phyloP scores from a whole-genome alignment of 176 grass and related monocot species.

The Oryza glaberrima region DNA sequence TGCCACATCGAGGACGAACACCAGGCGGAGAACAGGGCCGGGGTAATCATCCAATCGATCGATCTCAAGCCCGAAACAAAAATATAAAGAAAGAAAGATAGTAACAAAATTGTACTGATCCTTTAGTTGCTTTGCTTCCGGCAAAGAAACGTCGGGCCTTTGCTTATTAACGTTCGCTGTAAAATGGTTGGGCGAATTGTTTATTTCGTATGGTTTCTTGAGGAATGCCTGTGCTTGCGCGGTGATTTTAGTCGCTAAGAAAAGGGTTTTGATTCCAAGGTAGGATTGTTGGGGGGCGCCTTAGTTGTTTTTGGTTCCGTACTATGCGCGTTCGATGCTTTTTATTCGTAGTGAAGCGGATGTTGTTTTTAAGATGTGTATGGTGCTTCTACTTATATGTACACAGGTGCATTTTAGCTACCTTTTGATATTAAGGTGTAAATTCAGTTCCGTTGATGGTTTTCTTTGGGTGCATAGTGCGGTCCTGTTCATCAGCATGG shows the following conservation, averaged over 20 bases:
- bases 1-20: conserved; percentile 87
- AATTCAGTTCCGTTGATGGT: conserved; percentile 2
- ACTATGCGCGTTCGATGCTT: neutral
- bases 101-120: neutral
- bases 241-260: conserved; percentile 11
- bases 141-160: neutral
- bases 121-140: neutral
- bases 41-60: conserved; percentile 44
- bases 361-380: neutral
- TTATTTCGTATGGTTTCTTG: neutral
- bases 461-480: neutral
- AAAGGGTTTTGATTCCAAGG: neutral
- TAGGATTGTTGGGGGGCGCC: neutral
- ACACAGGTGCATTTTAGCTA: neutral
- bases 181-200: neutral
- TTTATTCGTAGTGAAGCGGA: neutral
- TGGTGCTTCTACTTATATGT: conserved; percentile 4
- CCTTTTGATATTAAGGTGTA: neutral
- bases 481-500: neutral
- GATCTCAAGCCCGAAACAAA: neutral
- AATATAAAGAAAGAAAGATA: neutral
- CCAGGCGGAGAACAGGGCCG: conserved; percentile 53
- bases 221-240: neutral
- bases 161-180: neutral
- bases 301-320: neutral